phyloP scores from a whole-genome alignment of 495 filamentous ascomycete species.

The Trichoderma erinaceum region DNA sequence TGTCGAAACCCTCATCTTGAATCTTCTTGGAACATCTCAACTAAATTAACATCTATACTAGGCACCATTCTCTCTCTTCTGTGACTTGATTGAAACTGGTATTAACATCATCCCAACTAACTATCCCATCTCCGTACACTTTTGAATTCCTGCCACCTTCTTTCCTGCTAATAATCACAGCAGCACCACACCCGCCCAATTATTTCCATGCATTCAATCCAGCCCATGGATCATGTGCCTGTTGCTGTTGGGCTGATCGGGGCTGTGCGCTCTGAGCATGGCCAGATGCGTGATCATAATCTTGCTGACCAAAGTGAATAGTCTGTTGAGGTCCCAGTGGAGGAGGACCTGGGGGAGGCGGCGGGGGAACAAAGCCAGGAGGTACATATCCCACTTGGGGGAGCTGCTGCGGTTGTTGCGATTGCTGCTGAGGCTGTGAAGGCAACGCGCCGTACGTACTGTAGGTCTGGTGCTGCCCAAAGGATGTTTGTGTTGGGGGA shows the following conservation, averaged over 20 bases:
- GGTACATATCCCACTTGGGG: constrained; percentile 50
- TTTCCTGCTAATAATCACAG: background rate
- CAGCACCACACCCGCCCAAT: constrained; percentile 15
- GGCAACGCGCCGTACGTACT: constrained; percentile 37
- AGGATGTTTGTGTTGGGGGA: constrained; percentile 46
- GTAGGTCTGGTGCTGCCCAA: constrained; percentile 29
- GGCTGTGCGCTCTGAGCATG: constrained; percentile 32
- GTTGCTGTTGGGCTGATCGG: constrained; percentile 43
- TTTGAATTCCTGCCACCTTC: background rate
- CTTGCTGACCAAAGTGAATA: constrained; percentile 36
- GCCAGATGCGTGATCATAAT: constrained; percentile 32
- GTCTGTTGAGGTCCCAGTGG: constrained; percentile 66
- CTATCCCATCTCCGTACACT: too few species aligned
- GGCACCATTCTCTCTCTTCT: background rate
- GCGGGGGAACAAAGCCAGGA: constrained; percentile 82
- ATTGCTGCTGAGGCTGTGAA: constrained; percentile 22
- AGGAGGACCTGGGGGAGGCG: constrained; percentile 78
- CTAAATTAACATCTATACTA: background rate
- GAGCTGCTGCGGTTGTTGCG: constrained; percentile 23
- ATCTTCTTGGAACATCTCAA: background rate
- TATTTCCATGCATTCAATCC: constrained; percentile 83
- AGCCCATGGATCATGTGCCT: constrained; percentile 69
- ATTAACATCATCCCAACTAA: too few species aligned
- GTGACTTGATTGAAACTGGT: background rate
- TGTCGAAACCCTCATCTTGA: too few species aligned